Percentiles rank a stretch among this genome's conserved stretches.
Conservation (phyloP, 495 filamentous ascomycete genomes). For the Achaetomiella virescens region DNA sequence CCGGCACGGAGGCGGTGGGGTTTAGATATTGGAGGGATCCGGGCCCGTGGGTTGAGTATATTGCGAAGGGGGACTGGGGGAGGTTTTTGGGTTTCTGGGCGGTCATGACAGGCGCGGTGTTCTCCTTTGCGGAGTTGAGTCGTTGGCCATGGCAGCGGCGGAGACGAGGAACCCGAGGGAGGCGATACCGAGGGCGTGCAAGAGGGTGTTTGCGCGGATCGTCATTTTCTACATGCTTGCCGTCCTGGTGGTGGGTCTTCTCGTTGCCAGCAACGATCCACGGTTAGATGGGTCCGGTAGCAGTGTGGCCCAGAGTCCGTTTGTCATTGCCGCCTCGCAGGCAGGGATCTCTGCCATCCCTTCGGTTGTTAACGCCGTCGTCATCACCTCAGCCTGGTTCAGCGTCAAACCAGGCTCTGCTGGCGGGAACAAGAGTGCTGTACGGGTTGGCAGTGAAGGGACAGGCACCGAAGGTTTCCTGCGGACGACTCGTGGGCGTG, state of each 20-base stretch:
- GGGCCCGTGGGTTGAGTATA: conserved; percentile 61
- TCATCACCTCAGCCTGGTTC: conserved; percentile 68
- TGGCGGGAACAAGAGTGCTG: conserved; percentile 55
- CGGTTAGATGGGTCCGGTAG: conserved; percentile 43
- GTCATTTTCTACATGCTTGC: conserved; percentile 65
- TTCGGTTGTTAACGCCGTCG: conserved; percentile 60
- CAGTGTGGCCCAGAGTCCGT: conserved; percentile 57
- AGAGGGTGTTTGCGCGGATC: conserved; percentile 65
- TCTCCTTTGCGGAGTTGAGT: conserved; percentile 52
- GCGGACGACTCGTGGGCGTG: conserved; percentile 52
- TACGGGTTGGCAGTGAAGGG: conserved; percentile 56
- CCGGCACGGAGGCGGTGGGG: conserved; percentile 51
- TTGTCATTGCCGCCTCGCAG: conserved; percentile 61
- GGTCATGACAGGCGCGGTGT: conserved; percentile 54
- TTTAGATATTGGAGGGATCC: conserved; percentile 65
- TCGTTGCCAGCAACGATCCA: conserved; percentile 54
- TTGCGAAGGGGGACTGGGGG: conserved; percentile 44
- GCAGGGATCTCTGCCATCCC: conserved; percentile 59
- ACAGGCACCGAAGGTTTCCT: conserved; percentile 54
- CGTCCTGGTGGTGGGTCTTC: conserved; percentile 65
- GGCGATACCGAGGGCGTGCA: conserved; percentile 64
- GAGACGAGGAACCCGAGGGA: conserved; percentile 67
- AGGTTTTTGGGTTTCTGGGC: conserved; percentile 55
- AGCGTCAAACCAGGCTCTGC: conserved; percentile 58
- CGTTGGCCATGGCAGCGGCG: conserved; percentile 60